Evolutionary conservation across 352 stramenopile genomes (phyloP), one percentile per base, ranked within the genome.

Genomic region (Phytophthora cactorum): DNA sequence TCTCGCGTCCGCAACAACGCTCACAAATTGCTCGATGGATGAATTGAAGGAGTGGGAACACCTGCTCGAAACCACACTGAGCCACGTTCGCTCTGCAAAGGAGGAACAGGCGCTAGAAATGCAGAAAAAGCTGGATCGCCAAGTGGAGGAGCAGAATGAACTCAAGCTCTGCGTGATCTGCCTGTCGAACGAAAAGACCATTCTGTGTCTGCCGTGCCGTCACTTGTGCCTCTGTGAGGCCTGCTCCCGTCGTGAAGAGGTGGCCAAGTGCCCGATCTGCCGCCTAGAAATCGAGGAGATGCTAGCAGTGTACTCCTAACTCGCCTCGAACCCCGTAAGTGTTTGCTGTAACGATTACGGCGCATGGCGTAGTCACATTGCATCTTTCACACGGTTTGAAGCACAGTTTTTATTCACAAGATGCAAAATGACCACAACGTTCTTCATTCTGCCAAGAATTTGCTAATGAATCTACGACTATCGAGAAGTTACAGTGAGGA

Each of bases 161-260:
- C 80, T 93, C 59, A 96, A 95, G 69, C 81, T 93, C 12, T 96
- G 88, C 58, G 88, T 96, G 41, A 90, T 96, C 39, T 96, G 88
- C 32, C 67, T 96, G 32, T 75, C 84, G 15, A 89, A 83, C 49
- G 86, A 94, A 25, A 96, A 96, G 68, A 93, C 72, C 27, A 93
- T 96, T 53, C 57, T 96, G 56, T 96, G 88, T 46, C 59, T 96
- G 31, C 88, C 88, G 0, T 96, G 88, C 47, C 86, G 88, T 44
- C 88, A 96, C 46, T 61, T 96, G 50, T 96, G 88, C 54, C 70
- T 96, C 36, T 96, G 88, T 59, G 73, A 91, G 55, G 65, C 77
- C 10, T 96, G 88, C 63, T 91, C 88, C 5, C 51, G 69, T 51
- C 88, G 80, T 63, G 52, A 88, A 66, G 84, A 95, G 68, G 79